Evolutionary conservation across 495 filamentous ascomycete genomes (phyloP).

Genomic region (Podospora fimiseda): DNA sequence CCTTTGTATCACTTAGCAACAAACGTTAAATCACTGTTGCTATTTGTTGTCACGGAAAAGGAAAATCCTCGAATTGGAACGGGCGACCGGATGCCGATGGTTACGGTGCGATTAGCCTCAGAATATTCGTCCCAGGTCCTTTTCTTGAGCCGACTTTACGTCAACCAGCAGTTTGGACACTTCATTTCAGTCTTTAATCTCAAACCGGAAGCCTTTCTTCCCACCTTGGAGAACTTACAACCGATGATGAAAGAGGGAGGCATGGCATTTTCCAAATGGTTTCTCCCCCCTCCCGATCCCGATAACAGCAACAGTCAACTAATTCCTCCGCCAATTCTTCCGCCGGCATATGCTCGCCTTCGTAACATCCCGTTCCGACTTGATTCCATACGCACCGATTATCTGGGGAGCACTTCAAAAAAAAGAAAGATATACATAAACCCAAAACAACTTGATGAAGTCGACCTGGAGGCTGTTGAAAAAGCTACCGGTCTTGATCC

Average conservation of each 20-base stretch:
- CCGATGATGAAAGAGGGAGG: conserved; percentile 17
- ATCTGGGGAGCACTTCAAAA: background rate
- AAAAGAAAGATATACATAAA: background rate
- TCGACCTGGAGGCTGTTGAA: background rate
- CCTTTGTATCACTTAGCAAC: conserved; percentile 37
- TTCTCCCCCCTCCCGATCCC: conserved; percentile 39
- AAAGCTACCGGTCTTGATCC: conserved; percentile 8
- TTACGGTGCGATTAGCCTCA: conserved; percentile 2
- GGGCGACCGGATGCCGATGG: background rate
- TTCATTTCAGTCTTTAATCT: conserved; percentile 26
- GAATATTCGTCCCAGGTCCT: background rate
- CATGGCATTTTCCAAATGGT: conserved; percentile 17
- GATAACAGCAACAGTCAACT: background rate
- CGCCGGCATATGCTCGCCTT: conserved; percentile 48
- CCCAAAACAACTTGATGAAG: background rate
- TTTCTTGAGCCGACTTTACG: conserved; percentile 4
- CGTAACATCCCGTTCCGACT: conserved; percentile 51
- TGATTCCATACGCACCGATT: conserved; percentile 36
- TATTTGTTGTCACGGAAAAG: conserved; percentile 46
- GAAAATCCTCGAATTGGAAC: conserved; percentile 11
- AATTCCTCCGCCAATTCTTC: conserved; percentile 13
- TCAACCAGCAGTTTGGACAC: conserved; percentile 2
- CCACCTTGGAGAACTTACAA: conserved; percentile 29
- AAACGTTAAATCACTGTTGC: conserved; percentile 38
- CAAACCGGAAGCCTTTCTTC: conserved; percentile 27